Percentiles rank a stretch among this genome's conserved stretches.
phyloP scores from a whole-genome alignment of 441 rosid genomes.

The Melastoma candidum region DNA sequence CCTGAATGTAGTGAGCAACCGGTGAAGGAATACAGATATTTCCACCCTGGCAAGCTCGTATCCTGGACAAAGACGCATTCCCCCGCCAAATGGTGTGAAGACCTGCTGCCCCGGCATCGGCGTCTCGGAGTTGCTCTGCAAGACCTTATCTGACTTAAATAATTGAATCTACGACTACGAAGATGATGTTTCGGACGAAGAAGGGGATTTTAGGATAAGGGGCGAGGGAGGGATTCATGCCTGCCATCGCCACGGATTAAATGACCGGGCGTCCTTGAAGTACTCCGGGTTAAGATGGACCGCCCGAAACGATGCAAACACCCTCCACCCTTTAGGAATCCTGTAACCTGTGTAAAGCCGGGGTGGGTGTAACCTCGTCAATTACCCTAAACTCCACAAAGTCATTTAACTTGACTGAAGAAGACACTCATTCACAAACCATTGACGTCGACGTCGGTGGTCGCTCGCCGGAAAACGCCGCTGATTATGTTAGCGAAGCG shows the following conservation, averaged over 20 bases:
- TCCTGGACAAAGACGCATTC: slow-evolving; percentile 86
- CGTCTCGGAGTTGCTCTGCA: slow-evolving; percentile 44
- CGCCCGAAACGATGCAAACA: slow-evolving; percentile 83
- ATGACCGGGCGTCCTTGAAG: slow-evolving; percentile 80
- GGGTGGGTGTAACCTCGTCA: neutral
- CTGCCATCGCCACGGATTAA: slow-evolving; percentile 99
- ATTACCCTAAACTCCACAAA: too few relatives aligned
- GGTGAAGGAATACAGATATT: slow-evolving; percentile 84
- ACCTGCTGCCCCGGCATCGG: slow-evolving; percentile 33
- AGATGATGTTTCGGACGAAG: neutral
- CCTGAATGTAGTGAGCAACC: slow-evolving; percentile 81
- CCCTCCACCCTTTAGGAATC: slow-evolving; percentile 90
- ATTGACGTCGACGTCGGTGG: slow-evolving; percentile 61
- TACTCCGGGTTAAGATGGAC: slow-evolving; percentile 74
- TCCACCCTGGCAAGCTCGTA: slow-evolving; percentile 89
- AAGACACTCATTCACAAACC: slow-evolving; percentile 26
- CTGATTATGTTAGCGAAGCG: slow-evolving; percentile 87
- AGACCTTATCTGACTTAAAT: neutral
- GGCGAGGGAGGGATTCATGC: slow-evolving; percentile 14
- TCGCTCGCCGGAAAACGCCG: slow-evolving; percentile 77
- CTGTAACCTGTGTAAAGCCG: slow-evolving; percentile 40
- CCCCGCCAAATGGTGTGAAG: slow-evolving; percentile 92
- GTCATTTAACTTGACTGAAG: neutral
- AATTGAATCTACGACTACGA: too few relatives aligned
- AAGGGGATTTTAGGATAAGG: neutral